A percentile compares a stretch with the other conserved stretches of the same genome.
phyloP scores from a whole-genome alignment of 192 early-diverging fungal genomes.

The Phlyctochytrium arcticum region DNA sequence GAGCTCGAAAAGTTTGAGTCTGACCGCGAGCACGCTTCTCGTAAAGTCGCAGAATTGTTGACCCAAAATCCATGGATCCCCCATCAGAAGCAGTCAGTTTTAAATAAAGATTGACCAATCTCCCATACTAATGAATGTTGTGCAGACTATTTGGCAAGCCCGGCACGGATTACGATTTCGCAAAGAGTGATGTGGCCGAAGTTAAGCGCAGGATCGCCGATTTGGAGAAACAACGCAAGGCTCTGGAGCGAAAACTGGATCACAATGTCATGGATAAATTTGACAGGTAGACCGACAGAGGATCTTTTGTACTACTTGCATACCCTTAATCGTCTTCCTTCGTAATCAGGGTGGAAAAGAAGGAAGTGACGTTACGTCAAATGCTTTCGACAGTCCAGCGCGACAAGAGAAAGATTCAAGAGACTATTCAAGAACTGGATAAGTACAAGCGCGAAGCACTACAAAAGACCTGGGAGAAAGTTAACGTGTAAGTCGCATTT shows the following conservation, averaged over 20 bases:
- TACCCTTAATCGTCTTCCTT: background rate
- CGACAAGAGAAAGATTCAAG: slow-evolving; percentile 95
- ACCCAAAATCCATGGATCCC: slow-evolving; percentile 69
- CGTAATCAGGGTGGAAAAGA: slow-evolving; percentile 74
- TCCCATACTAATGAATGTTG: background rate
- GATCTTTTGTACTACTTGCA: too few species aligned
- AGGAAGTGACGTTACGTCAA: slow-evolving; percentile 73
- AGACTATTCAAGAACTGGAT: slow-evolving; percentile 85
- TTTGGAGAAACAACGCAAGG: slow-evolving; percentile 71
- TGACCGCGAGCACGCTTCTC: slow-evolving; percentile 22
- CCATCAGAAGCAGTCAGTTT: slow-evolving; percentile 76
- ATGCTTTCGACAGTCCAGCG: slow-evolving; percentile 85
- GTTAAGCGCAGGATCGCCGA: slow-evolving; percentile 69
- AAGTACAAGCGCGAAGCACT: slow-evolving; percentile 88
- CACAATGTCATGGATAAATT: slow-evolving; percentile 93
- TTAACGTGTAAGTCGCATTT: slow-evolving; percentile 58
- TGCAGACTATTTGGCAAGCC: slow-evolving; percentile 76
- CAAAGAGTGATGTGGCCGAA: slow-evolving; percentile 67
- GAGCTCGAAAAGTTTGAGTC: slow-evolving; percentile 67
- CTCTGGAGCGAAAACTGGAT: slow-evolving; percentile 82
- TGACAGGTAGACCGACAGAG: slow-evolving; percentile 82
- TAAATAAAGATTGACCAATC: background rate
- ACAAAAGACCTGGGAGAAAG: slow-evolving; percentile 83
- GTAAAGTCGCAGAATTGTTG: slow-evolving; percentile 12
- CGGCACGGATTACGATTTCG: slow-evolving; percentile 82